Base-by-base conservation (phyloP, 148 eudicot genomes). In the Bassia scoparia region DNA sequence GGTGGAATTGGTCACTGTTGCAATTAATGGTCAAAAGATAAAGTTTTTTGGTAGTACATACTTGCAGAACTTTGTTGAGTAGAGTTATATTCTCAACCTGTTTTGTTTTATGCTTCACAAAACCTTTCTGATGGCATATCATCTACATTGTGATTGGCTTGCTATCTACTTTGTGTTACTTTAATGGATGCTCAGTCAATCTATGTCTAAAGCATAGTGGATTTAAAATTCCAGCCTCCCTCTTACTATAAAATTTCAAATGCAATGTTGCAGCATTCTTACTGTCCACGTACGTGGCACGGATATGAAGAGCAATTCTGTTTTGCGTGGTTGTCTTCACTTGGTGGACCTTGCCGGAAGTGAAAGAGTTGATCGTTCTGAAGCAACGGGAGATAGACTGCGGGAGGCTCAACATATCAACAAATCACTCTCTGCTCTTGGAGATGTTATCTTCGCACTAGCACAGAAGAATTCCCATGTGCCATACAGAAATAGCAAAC, bases 261-360 rank as follows among this genome's bases (percentile, higher is more conserved):
- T 67, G 38, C 1, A 76, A 61, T 77, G 44, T 75, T 83, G 72
- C 87, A 95, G 99, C 84, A 87, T 95, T 62, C 88, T 95, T 64
- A 89, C 96, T 33, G 97, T 95, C 81, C 99, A 95, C 70, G 97
- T 92, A 59, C 96, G 90, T 69, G 99, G 99, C 20, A 81, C 58
- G 79, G 99, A 95, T 71, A 77, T 89, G 80, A 82, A 95, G 82
- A 95, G 83, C 61, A 88, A 86, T 79, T 87, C 90, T 52, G 75
- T 84, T 79, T 68, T 90, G 72, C 97, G 96, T n/a, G 99, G 99
- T 46, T 84, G 90, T 83, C 89, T 95, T 35, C 99, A 92, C 86
- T 82, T 95, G 86, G 97, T 95, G 56, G 99, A 95, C 81, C 92
- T 95, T 55, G 99, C 99, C 41, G 99, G 99, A 68, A 95, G 99